phyloP scores from a whole-genome alignment of 257 asterid species.

The Nicotiana attenuata region DNA sequence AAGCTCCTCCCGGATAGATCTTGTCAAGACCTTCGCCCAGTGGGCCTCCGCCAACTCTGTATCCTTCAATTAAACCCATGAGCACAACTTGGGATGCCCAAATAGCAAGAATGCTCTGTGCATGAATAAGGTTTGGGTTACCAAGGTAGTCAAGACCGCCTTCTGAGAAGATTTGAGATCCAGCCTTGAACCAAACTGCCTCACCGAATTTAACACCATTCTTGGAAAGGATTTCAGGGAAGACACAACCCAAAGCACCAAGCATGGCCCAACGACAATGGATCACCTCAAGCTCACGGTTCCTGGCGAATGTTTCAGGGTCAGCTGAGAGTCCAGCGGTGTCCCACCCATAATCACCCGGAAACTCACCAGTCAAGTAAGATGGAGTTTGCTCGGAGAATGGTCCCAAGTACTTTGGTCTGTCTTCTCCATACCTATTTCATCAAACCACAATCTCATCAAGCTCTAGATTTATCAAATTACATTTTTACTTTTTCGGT shows the following conservation, averaged over 20 bases:
- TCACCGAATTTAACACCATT: slow-evolving; percentile 80
- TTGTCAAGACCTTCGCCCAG: slow-evolving; percentile 82
- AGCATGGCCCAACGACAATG: slow-evolving; percentile 95
- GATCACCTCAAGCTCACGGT: slow-evolving; percentile 88
- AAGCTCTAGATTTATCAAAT: not conserved
- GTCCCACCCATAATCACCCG: slow-evolving; percentile 96
- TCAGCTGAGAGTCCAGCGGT: slow-evolving; percentile 93
- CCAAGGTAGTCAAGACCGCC: slow-evolving; percentile 87
- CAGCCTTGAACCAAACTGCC: slow-evolving; percentile 93
- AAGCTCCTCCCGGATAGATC: slow-evolving; percentile 72
- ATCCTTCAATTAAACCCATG: slow-evolving; percentile 75
- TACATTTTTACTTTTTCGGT: not conserved
- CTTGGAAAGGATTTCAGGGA: slow-evolving; percentile 70
- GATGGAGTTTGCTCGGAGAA: slow-evolving; percentile 90
- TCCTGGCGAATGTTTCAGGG: slow-evolving; percentile 82
- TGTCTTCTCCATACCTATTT: slow-evolving; percentile 76
- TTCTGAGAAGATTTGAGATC: slow-evolving; percentile 85
- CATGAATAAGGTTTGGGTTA: slow-evolving; percentile 82
- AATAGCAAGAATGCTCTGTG: slow-evolving; percentile 83
- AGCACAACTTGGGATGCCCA: slow-evolving; percentile 83
- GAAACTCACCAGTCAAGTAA: slow-evolving; percentile 84
- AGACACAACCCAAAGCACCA: slow-evolving; percentile 80
- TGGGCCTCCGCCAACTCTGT: slow-evolving; percentile 90
- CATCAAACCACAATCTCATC: not conserved
- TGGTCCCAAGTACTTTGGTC: slow-evolving; percentile 94